Base-by-base conservation (phyloP, 225 moss, liverwort and hornwort genomes). In the Straminergon stramineum region DNA sequence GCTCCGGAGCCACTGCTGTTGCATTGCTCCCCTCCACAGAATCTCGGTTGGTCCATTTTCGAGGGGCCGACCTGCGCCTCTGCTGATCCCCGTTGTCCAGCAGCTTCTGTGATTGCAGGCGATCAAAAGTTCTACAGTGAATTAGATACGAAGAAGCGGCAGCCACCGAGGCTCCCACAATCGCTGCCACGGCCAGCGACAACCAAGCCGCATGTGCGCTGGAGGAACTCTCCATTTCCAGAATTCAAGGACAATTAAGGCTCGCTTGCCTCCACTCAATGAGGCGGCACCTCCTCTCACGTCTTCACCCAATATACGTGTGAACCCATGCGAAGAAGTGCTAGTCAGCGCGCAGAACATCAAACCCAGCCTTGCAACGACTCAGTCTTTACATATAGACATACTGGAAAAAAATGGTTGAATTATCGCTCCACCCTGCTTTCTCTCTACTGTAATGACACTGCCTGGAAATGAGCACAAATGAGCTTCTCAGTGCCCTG, bases 81-180 rank as follows among this genome's bases (percentile, higher is more conserved):
- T 79, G 86, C 34, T 58, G 84, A 88, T 87, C 89, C 23, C 89
- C 92, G 22, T 82, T 19, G 39, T 91, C 91, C 52, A 92, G 79
- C 58, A 85, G 70, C 82, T 53, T 79, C 86, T 87, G 89, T 30
- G 89, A 76, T 80, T 87, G 89, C 41, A 91, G 80, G 66, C 87
- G 87, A 69, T 91, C 85, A 81, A 93, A 48, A 65, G 86, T 87
- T 79, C 80, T 89, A 74, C 87, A 89, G 87, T 93, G 92, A 24
- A 93, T 31, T 48, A 93, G 56, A 73, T 92, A 92, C 45, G 91
- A 90, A 66, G 93, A 90, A 73, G 92, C 87, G 30, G 92, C 86
- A 65, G 92, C 87, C n/a, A 93, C 89, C 22, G 90, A 89, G 63
- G 93, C 93, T 76, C 92, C 93, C 74, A 93, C 85, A 75, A 93